Conservation (phyloP, 306 rosid genomes). For the Lathyrus sativus region DNA sequence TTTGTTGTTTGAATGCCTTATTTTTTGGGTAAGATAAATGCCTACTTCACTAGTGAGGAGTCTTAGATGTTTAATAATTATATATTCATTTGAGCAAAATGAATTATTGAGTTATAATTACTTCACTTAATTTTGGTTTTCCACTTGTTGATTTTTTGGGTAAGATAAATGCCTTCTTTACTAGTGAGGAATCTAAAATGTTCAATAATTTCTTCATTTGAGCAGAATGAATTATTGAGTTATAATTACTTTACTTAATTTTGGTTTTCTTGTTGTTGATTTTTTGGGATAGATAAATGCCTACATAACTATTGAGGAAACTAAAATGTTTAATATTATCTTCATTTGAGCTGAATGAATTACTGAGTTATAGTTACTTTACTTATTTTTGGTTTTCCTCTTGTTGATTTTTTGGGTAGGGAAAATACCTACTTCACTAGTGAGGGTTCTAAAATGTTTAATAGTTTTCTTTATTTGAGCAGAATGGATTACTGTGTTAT, state of each 20-base stretch:
- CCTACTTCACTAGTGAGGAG: background rate
- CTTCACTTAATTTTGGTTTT: too few species aligned
- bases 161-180: background rate
- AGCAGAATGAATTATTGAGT: background rate
- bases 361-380: too few species aligned
- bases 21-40: background rate
- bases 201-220: background rate
- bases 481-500: conserved; percentile 31
- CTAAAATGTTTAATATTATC: too few species aligned
- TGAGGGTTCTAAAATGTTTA: background rate
- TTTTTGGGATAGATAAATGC: too few species aligned
- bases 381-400: too few species aligned
- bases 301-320: too few species aligned
- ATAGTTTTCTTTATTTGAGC: conserved; percentile 1
- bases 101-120: too few species aligned
- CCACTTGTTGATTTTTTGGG: background rate
- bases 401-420: background rate
- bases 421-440: background rate
- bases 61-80: background rate
- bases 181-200: background rate
- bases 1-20: conserved; percentile 19
- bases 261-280: too few species aligned
- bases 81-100: conserved; percentile 8
- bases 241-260: too few species aligned
- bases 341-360: too few species aligned